Percentiles rank a stretch among this genome's conserved stretches.
Evolutionary conservation across 192 early-diverging fungal genomes (phyloP).

Genomic region (Lobosporangium transversale): DNA sequence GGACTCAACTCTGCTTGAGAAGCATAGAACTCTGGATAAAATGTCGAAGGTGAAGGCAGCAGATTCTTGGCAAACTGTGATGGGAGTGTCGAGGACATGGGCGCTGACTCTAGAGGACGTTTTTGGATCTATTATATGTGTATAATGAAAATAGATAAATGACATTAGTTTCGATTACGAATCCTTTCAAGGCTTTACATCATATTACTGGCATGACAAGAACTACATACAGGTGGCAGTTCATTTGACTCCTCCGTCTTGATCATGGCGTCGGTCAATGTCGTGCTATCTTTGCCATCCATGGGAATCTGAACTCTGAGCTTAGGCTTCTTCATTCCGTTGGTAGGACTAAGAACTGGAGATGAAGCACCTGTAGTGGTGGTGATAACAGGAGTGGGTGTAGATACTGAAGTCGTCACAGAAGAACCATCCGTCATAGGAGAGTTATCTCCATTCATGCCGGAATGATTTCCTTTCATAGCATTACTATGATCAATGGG

Average conservation of each 20-base stretch:
- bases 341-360: slow-evolving; percentile 44
- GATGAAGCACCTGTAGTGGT: slow-evolving; percentile 17
- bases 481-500: slow-evolving; percentile 16
- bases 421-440: slow-evolving; percentile 31
- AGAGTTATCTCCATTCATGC: slow-evolving; percentile 17
- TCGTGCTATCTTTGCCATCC: slow-evolving; percentile 30
- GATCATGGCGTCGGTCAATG: slow-evolving; percentile 35
- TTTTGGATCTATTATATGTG: slow-evolving; percentile 44
- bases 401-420: neutral
- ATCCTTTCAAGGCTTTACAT: too few species aligned
- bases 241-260: slow-evolving; percentile 44
- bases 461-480: slow-evolving; percentile 17
- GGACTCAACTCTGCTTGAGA: slow-evolving; percentile 78
- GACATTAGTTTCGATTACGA: too few species aligned
- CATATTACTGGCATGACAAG: too few species aligned
- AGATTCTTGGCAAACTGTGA: slow-evolving; percentile 75
- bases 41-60: slow-evolving; percentile 78
- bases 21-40: slow-evolving; percentile 81
- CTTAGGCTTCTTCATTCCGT: slow-evolving; percentile 53
- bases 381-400: slow-evolving; percentile 10
- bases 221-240: slow-evolving; percentile 34
- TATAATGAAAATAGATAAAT: neutral
- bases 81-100: slow-evolving; percentile 72
- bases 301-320: slow-evolving; percentile 59
- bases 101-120: slow-evolving; percentile 64